Conservation (phyloP, 2,329 filamentous ascomycete species). For the Venturia carpophila region DNA sequence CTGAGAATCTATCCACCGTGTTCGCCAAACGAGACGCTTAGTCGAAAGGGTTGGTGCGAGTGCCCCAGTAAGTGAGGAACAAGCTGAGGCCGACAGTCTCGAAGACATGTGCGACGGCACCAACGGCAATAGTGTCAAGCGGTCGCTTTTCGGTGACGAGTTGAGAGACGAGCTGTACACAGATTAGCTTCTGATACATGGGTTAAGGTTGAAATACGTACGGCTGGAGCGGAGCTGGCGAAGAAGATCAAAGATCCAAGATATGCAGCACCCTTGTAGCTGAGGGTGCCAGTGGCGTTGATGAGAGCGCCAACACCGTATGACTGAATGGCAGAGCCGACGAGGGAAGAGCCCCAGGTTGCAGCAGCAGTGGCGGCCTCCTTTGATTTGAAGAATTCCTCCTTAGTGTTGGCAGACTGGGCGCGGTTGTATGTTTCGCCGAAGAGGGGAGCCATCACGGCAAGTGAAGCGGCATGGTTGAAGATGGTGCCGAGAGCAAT, state of each 20-base stretch:
- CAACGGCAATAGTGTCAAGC: conserved; percentile 80
- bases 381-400: conserved; percentile 92
- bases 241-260: conserved; percentile 86
- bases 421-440: conserved; percentile 21
- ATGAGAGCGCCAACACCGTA: conserved; percentile 78
- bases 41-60: conserved; percentile 84
- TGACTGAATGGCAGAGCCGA: conserved; percentile 80
- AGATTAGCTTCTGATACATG: background rate
- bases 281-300: conserved; percentile 90
- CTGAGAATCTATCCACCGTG: background rate
- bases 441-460: conserved; percentile 42
- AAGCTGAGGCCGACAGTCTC: conserved; percentile 89
- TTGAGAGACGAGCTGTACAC: conserved; percentile 68
- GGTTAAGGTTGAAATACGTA: conserved; percentile 43
- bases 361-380: conserved; percentile 82
- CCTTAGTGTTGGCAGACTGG: conserved; percentile 62
- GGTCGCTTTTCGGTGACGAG: conserved; percentile 87
- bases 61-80: conserved; percentile 97
- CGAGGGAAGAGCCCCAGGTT: conserved; percentile 81
- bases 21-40: conserved; percentile 38
- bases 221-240: conserved; percentile 77
- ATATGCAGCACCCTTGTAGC: conserved; percentile 96
- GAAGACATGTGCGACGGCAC: conserved; percentile 72
- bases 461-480: conserved; percentile 85
- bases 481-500: conserved; percentile 94